Conservation (phyloP, 2,329 filamentous ascomycete species). For the Zopfia rhizophila region DNA sequence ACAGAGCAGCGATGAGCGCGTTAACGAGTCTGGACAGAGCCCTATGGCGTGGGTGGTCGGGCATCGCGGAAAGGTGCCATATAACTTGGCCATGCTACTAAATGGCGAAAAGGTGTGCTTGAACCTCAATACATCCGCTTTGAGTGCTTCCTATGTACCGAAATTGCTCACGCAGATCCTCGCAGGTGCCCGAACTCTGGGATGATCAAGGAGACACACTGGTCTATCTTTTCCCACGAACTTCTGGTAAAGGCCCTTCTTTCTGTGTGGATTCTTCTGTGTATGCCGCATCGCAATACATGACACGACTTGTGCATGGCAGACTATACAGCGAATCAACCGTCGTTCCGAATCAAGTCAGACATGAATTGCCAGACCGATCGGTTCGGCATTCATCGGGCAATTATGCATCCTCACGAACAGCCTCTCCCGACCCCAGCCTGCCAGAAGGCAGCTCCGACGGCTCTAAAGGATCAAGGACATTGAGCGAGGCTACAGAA, state of each 20-base stretch:
- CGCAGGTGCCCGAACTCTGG: slow-evolving; percentile 68
- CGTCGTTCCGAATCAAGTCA: slow-evolving; percentile 27
- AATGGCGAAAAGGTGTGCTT: slow-evolving; percentile 62
- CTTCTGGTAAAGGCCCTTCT: slow-evolving; percentile 65
- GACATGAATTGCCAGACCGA: slow-evolving; percentile 29
- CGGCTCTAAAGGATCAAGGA: slow-evolving; percentile 60
- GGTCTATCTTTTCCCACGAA: slow-evolving; percentile 70
- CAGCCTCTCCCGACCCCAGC: slow-evolving; percentile 44
- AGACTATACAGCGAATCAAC: slow-evolving; percentile 56
- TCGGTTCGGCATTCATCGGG: slow-evolving; percentile 31
- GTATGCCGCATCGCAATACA: slow-evolving; percentile 65
- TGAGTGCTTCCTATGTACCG: background rate
- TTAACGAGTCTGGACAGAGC: slow-evolving; percentile 20
- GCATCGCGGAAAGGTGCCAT: slow-evolving; percentile 65
- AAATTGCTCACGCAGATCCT: slow-evolving; percentile 11
- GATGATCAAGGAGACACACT: slow-evolving; percentile 70
- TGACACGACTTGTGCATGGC: slow-evolving; percentile 67
- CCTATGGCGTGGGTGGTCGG: slow-evolving; percentile 69
- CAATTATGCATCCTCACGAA: slow-evolving; percentile 39
- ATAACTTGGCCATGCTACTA: slow-evolving; percentile 63
- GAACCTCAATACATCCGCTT: background rate
- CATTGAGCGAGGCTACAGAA: slow-evolving; percentile 60
- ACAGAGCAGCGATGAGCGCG: slow-evolving; percentile 35
- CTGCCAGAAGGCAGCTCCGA: slow-evolving; percentile 50
- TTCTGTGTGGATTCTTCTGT: slow-evolving; percentile 70